A percentile compares a stretch with the other conserved stretches of the same genome.
These are phyloP conservation scores for Malassezia psittaci DNA, from an alignment of 1,284 basidiomycete species.

Conservation along the genomic window DNA sequence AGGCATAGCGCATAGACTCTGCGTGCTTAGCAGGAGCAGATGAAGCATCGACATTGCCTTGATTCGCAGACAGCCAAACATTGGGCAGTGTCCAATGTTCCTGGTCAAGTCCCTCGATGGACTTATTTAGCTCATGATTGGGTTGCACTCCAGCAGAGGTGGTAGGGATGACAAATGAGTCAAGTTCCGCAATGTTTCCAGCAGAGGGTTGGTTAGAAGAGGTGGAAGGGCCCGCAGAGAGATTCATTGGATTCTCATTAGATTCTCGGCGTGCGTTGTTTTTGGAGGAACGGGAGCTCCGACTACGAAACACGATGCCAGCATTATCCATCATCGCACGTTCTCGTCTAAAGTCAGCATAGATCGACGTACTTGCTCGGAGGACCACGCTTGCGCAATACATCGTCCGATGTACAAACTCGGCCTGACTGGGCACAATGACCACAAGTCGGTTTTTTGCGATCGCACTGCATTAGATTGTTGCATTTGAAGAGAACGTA, in stretches of 20 bases:
- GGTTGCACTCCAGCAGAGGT: not conserved
- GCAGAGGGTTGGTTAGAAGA: too few species aligned
- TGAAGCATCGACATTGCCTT: not conserved
- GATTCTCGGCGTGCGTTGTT: not conserved
- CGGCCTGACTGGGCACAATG: slow-evolving; percentile 15
- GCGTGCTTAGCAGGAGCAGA: not conserved
- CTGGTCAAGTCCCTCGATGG: too few species aligned
- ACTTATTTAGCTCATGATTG: not conserved
- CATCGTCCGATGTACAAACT: slow-evolving; percentile 16
- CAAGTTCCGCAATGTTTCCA: too few species aligned
- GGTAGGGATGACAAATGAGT: not conserved
- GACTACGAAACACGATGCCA: slow-evolving; percentile 11
- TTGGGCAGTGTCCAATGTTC: not conserved
- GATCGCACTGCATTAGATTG: slow-evolving; percentile 6
- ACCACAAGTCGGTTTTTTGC: slow-evolving; percentile 18
- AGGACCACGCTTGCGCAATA: slow-evolving; percentile 15
- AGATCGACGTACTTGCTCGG: slow-evolving; percentile 11
- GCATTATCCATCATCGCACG: slow-evolving; percentile 16
- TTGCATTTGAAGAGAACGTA: not conserved
- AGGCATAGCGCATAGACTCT: not conserved
- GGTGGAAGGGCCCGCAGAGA: not conserved
- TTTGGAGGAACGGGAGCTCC: slow-evolving; percentile 1
- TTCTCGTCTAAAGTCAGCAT: slow-evolving; percentile 6
- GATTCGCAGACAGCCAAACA: not conserved
- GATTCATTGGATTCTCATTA: not conserved